Conservation (phyloP, 1,284 basidiomycete genomes). For the Athelia sp. region DNA sequence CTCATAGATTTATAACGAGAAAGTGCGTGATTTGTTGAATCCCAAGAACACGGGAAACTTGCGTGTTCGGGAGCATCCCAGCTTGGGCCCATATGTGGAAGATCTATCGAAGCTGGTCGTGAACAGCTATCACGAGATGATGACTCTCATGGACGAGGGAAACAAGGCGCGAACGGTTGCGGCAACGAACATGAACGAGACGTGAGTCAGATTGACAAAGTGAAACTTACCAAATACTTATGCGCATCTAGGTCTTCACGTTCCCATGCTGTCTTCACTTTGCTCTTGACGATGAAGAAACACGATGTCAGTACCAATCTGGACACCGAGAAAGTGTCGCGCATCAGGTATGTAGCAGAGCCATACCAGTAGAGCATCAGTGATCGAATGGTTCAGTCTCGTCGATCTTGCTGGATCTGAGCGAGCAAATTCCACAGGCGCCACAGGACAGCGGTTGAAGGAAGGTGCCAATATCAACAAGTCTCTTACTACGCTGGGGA, state of each 20-base stretch:
- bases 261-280: conserved; percentile 96
- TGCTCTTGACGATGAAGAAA: conserved; percentile 88
- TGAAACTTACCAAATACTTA: too few relatives aligned
- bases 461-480: conserved; percentile 99
- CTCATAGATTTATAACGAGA: conserved; percentile 92
- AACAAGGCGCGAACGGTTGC: conserved; percentile 98
- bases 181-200: conserved; percentile 99
- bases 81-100: conserved; percentile 93
- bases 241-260: conserved; percentile 70
- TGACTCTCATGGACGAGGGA: conserved; percentile 98
- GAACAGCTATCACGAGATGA: conserved; percentile 90
- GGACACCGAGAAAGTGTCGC: conserved; percentile 94
- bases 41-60: conserved; percentile 97
- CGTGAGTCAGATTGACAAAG: conserved; percentile 54
- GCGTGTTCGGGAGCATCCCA: conserved; percentile 95
- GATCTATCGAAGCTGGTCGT: conserved; percentile 94
- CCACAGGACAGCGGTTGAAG: conserved; percentile 91
- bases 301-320: conserved; percentile 80
- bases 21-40: conserved; percentile 95
- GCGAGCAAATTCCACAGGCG: conserved; percentile 93
- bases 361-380: not conserved
- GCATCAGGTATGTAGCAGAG: conserved; percentile 74
- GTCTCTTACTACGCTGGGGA: conserved; percentile 93
- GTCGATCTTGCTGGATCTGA: conserved; percentile 98
- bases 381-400: conserved; percentile 40